Evolutionary conservation across 352 stramenopile genomes (phyloP), one percentile per base, ranked within the genome.

Genomic region (Phytophthora brassicae): DNA sequence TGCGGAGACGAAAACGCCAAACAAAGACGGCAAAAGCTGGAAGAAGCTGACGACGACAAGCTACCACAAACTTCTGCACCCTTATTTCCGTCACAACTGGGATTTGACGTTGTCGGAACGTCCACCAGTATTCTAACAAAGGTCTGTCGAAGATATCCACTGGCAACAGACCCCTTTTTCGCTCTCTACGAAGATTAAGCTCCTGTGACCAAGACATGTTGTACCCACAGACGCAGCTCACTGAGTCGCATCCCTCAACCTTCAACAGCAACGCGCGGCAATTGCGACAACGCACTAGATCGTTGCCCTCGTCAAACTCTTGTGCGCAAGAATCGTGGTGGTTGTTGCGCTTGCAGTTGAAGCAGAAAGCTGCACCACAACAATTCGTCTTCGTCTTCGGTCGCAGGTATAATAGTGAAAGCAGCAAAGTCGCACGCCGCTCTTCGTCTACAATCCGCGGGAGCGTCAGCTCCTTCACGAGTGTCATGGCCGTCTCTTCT

Each of bases 191-290:
- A 14, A 66, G 67, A 14, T 39, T 33, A 9, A 61, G 16, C 56
- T 83, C 73, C 12, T 41, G 19, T 0, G 14, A 17, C 76, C 79
- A 88, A 39, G 66, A 50, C 62, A 89, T 84, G 36, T 35, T 23
- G 17, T 62, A 70, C 12, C 77, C 75, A 44, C 77, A 89, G 17
- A 81, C 49, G 46, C 79, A 89, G 14, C 49, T 64, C 33, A 89
- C 72, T 11, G 53, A 44, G 43, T 82, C 65, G 56, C 79, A 89
- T 9, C 79, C 79, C 26, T 83, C 67, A 28, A 76, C 71, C 54
- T 83, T 87, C 31, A 83, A 50, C 19, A 89, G 49, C 46, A 77
- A 45, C 3, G 66, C 53, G 22, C 70, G 73, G 54, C 79, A 89
- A 22, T 41, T 45, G 38, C 72, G 74, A 24, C 79, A 89, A 7